Evolutionary conservation across 2,329 filamentous ascomycete species (phyloP).

Genomic region (Aureobasidium sp.): DNA sequence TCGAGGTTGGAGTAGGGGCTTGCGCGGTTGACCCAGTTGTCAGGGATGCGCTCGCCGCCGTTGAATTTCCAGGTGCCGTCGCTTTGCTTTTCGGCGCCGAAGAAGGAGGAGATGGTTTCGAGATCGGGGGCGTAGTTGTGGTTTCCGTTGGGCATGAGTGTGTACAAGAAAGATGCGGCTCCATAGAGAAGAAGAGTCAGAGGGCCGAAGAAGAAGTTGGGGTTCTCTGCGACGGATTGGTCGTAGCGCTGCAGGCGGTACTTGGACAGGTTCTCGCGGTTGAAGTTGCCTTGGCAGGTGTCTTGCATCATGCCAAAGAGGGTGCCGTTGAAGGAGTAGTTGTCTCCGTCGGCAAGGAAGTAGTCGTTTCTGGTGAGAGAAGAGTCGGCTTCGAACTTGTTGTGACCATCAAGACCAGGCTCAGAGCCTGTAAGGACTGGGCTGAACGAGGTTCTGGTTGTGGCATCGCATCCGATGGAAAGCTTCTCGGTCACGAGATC

Average conservation of each 20-base stretch:
- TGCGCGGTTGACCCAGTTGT: conserved; percentile 34
- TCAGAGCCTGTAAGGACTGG: conserved; percentile 30
- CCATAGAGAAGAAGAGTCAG: conserved; percentile 33
- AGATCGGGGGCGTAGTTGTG: conserved; percentile 27
- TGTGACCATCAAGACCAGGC: conserved; percentile 37
- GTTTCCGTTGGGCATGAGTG: conserved; percentile 32
- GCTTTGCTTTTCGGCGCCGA: conserved; percentile 32
- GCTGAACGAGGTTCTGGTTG: conserved; percentile 31
- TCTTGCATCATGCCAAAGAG: conserved; percentile 34
- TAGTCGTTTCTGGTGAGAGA: conserved; percentile 37
- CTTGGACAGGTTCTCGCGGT: conserved; percentile 30
- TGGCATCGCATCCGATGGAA: conserved; percentile 40
- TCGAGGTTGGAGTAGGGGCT: conserved; percentile 30
- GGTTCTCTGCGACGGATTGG: conserved; percentile 31
- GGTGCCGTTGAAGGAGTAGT: conserved; percentile 34
- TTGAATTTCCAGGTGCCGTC: conserved; percentile 34
- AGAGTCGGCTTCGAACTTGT: conserved; percentile 37
- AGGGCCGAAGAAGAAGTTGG: conserved; percentile 38
- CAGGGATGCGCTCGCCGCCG: conserved; percentile 33
- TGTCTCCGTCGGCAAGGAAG: conserved; percentile 31
- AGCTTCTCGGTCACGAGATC: conserved; percentile 36
- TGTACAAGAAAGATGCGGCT: conserved; percentile 37
- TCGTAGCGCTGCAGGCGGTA: conserved; percentile 35
- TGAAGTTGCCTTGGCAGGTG: conserved; percentile 29
- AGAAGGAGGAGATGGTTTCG: conserved; percentile 32